Conservation (phyloP, 352 stramenopile species). For the Aphanomyces invadans region DNA sequence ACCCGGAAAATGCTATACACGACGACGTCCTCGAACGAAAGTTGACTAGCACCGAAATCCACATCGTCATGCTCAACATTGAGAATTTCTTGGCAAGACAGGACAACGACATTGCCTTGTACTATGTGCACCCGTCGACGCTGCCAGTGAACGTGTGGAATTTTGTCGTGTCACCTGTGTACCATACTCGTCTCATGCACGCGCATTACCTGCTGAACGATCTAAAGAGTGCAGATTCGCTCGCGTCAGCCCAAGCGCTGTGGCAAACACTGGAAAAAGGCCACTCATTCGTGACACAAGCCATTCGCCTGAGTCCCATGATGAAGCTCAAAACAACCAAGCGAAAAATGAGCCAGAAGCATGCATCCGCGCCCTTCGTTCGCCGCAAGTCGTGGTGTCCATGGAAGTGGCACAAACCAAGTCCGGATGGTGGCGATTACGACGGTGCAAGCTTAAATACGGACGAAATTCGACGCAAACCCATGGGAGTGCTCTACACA, state of each 20-base stretch:
- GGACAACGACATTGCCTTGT: neutral
- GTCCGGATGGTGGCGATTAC: neutral
- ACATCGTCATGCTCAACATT: neutral
- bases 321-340: neutral
- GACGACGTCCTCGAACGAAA: neutral
- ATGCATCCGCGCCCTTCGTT: neutral
- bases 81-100: neutral
- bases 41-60: neutral
- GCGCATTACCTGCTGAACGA: constrained; percentile 2
- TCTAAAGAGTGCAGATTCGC: neutral
- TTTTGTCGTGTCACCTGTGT: constrained; percentile 14
- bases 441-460: neutral
- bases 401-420: neutral
- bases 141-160: constrained; percentile 17
- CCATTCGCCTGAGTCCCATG: neutral
- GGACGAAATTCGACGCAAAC: constrained; percentile 13
- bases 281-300: neutral
- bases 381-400: neutral
- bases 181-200: constrained; percentile 16
- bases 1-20: neutral
- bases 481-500: neutral
- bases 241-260: neutral
- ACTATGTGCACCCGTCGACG: constrained; percentile 11
- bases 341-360: neutral
- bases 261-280: neutral